Base-by-base conservation (phyloP, 2,329 filamentous ascomycete species). In the Clonostachys rhizophaga region DNA sequence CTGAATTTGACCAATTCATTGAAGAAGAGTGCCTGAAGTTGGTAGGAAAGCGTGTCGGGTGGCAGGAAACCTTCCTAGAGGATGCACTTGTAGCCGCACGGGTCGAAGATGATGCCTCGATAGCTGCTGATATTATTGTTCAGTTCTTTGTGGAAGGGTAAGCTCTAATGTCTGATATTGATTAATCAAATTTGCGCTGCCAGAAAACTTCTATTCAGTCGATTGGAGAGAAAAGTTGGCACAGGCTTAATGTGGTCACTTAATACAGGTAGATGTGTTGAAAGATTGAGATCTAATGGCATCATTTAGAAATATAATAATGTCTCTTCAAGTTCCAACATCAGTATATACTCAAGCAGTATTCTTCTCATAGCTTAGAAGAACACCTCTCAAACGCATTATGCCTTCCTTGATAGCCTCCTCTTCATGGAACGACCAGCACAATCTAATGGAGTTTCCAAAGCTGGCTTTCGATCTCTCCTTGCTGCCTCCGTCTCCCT, bases 391-490 rank as follows among this genome's bases (percentile, higher is more conserved):
- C n/a, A 85, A 64, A 51, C 80, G 71, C 54, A 69, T 61, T 36
- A 84, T 71, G 2, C 81, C 82, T 55, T 83, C 78, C 3, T 58
- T 68, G 42, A 86, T 64, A 41, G 69, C 63, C 11, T 69, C 65
- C 53, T 77, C 73, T 20, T 77, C 70, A 56, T 81, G 79, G 75
- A 78, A 83, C 13, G 75, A 71, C 61, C 77, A 81, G 52, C 75
- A 82, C 10, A 82, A 58, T 40, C 77, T 69, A 34, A 80, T 61
- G 52, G 69, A 68, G 46, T 66, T 62, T n/a, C 71, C 64, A 57
- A 84, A 83, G 20, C 64, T 50, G 14, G 44, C 16, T 14, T 47
- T 50, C 4, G 51, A 49, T 20, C 53, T 49, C 33, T 53, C 67
- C 37, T 65, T 61, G 43, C 65, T 61, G 34, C 60, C 54, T 37